Conservation (phyloP, 164 flowering plant species). For the Warburgia ugandensis region DNA sequence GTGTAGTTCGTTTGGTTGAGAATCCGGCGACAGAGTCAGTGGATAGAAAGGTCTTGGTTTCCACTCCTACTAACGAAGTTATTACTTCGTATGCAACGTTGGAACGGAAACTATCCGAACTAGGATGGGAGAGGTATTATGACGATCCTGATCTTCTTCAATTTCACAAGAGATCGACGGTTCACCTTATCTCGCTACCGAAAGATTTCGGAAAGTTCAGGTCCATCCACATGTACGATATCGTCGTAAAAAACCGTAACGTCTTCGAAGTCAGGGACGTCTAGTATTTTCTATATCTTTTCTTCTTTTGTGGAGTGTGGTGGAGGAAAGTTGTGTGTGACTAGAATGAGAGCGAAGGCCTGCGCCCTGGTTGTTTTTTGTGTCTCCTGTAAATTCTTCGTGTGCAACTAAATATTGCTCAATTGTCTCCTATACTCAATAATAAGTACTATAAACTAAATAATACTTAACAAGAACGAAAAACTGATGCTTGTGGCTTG, state of each 20-base stretch:
- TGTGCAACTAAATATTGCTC: too few species aligned
- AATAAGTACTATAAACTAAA: too few species aligned
- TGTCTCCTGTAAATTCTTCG: too few species aligned
- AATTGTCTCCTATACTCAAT: too few species aligned
- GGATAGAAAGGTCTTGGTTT: conserved; percentile 54
- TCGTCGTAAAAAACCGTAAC: conserved; percentile 74
- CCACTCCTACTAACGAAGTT: conserved; percentile 48
- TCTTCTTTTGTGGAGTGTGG: too few species aligned
- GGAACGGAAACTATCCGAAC: conserved; percentile 38
- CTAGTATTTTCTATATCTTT: too few species aligned
- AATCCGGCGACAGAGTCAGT: conserved; percentile 41
- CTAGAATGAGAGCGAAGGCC: too few species aligned
- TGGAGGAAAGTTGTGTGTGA: too few species aligned
- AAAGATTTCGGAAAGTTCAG: conserved; percentile 61
- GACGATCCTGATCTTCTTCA: conserved; percentile 77
- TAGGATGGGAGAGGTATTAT: conserved; percentile 90
- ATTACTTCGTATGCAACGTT: conserved; percentile 51
- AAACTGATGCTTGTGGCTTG: too few species aligned
- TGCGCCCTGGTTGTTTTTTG: too few species aligned
- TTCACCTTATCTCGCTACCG: conserved; percentile 89
- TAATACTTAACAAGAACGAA: too few species aligned
- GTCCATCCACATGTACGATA: conserved; percentile 86
- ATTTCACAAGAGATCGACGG: conserved; percentile 70
- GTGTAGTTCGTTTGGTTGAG: conserved; percentile 61
- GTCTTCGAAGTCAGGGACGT: conserved; percentile 68